Evolutionary conservation across 148 eudicot genomes (phyloP).

Genomic region (Tetragonia tetragonoides): DNA sequence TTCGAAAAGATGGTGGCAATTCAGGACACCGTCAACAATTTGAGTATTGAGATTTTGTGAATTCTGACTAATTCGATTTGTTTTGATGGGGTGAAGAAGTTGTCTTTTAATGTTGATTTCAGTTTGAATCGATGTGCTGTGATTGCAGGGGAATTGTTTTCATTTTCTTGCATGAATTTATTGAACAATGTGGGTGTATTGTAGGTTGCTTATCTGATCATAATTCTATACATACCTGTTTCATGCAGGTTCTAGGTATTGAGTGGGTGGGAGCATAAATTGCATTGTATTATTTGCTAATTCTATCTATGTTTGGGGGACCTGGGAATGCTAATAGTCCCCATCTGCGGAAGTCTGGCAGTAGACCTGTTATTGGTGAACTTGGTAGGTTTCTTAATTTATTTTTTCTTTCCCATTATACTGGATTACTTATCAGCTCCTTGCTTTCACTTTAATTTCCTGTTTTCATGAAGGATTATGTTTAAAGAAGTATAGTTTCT

Average conservation of each 20-base stretch:
- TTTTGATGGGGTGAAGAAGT: neutral
- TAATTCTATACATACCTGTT: neutral
- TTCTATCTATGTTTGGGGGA: slow-evolving; percentile 69
- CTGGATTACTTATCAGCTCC: neutral
- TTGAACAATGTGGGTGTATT: neutral
- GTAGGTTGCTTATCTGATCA: neutral
- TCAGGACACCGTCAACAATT: no score
- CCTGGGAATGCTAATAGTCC: slow-evolving; percentile 59
- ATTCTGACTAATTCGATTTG: neutral
- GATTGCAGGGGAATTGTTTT: neutral
- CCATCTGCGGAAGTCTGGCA: slow-evolving; percentile 87
- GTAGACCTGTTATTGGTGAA: slow-evolving; percentile 69
- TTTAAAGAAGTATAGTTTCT: neutral
- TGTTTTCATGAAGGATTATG: neutral
- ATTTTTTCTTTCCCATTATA: neutral
- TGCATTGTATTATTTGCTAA: neutral
- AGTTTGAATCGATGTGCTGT: neutral
- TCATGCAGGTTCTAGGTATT: neutral
- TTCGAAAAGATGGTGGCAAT: no score
- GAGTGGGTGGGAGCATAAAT: neutral
- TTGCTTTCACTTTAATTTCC: neutral
- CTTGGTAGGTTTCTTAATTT: slow-evolving; percentile 38
- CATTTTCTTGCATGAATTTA: neutral
- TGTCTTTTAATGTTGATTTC: neutral
- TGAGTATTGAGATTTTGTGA: no score